phyloP scores from a whole-genome alignment of 2,329 filamentous ascomycete genomes.

The Hymenoscyphus linearis region DNA sequence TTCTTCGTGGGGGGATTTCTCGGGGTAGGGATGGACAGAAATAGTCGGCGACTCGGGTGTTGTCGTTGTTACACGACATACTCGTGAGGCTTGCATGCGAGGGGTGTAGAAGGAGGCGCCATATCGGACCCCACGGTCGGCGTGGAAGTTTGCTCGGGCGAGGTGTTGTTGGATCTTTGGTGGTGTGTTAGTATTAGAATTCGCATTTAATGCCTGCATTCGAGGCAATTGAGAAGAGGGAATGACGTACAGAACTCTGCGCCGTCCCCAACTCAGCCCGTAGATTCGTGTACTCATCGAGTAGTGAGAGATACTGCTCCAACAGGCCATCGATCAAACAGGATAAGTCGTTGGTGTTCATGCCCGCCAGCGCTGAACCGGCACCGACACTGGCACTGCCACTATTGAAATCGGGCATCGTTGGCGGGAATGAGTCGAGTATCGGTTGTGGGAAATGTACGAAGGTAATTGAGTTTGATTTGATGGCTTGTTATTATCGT shows the following conservation, averaged over 20 bases:
- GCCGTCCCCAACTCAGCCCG: constrained; percentile 47
- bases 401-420: not conserved
- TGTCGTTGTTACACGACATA: constrained; percentile 34
- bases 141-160: constrained; percentile 71
- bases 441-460: not conserved
- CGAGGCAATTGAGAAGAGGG: not conserved
- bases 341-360: constrained; percentile 8
- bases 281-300: constrained; percentile 62
- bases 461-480: not conserved
- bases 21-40: not conserved
- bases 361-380: not conserved
- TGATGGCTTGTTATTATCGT: not conserved
- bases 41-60: not conserved
- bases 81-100: constrained; percentile 59
- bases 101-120: constrained; percentile 68
- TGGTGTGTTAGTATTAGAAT: not conserved
- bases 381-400: no score
- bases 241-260: constrained; percentile 44
- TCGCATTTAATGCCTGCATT: not conserved
- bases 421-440: not conserved
- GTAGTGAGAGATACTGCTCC: constrained; percentile 57
- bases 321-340: constrained; percentile 55
- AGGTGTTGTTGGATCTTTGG: constrained; percentile 35
- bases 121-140: constrained; percentile 58
- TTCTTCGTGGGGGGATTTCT: not conserved